A percentile compares a stretch with the other conserved stretches of the same genome.
These are phyloP conservation scores for Fragilaria radians DNA, from an alignment of 108 stramenopile species.

Conservation along the genomic window DNA sequence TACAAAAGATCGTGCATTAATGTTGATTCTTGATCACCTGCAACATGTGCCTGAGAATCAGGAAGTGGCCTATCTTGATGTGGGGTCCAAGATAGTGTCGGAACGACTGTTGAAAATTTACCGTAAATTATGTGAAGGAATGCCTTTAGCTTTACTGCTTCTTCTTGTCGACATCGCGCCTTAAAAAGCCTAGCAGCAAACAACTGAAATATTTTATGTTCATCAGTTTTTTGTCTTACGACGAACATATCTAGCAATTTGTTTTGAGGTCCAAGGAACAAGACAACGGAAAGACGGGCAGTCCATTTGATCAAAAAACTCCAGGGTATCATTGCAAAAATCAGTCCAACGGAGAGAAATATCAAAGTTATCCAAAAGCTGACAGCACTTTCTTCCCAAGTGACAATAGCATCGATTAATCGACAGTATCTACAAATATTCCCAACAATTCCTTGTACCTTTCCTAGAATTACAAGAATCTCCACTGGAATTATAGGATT, in stretches of 20 bases:
- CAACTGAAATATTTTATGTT: conserved; percentile 10
- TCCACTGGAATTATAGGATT: background rate
- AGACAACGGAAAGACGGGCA: conserved; percentile 13
- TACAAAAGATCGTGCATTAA: no score
- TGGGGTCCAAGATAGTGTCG: conserved; percentile 21
- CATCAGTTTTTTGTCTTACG: conserved; percentile 19
- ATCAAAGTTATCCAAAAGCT: conserved; percentile 18
- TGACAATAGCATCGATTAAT: conserved; percentile 12
- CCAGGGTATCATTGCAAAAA: conserved; percentile 19
- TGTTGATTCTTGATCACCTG: background rate
- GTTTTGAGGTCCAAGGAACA: conserved; percentile 1
- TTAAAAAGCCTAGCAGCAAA: conserved; percentile 17
- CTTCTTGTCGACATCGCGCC: conserved; percentile 46
- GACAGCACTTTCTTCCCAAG: conserved; percentile 27
- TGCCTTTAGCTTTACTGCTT: conserved; percentile 63
- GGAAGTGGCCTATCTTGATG: conserved; percentile 39
- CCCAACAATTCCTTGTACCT: conserved; percentile 29
- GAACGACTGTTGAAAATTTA: conserved; percentile 31
- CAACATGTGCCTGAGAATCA: conserved; percentile 20
- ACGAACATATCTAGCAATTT: conserved; percentile 43
- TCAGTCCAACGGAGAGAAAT: conserved; percentile 3
- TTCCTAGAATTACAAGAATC: conserved; percentile 7
- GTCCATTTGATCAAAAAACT: conserved; percentile 17
- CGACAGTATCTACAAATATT: conserved; percentile 16
- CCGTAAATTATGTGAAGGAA: conserved; percentile 55